Evolutionary conservation across 768 basidiomycete species (phyloP), one percentile per base, ranked within the genome.

Genomic region (Gymnopilus dilepis): DNA sequence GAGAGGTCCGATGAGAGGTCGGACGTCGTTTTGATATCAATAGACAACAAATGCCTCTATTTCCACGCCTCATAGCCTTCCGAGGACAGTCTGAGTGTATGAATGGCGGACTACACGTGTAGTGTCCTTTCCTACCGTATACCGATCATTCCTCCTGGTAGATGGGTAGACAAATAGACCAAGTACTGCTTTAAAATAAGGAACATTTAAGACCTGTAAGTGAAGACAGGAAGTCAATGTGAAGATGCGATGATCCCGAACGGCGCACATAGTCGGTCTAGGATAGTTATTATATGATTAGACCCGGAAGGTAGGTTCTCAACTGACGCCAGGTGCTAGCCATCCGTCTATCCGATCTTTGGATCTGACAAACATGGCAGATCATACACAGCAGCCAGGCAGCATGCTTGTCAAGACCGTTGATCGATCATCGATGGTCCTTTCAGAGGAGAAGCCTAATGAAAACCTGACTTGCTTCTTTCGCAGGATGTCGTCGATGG

Each of bases 71-170:
- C 12, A 19, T n/a, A 42, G 34, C 6, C 26, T 17, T 15, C 40
- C 19, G 30, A 28, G 54, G 34, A 21, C 11, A 30, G 43, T 17
- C 52, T 26, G 42, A 60, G 53, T 17, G n/a, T 38, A 31, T 54
- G 37, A 41, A 34, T 40, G 30, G 31, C 45, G 52, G 41, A 26
- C 48, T 55, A 60, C 59, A 60, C 59, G 59, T 60, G 57, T 52
- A 33, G 41, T 34, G 17, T 38, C 42, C 19, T 47, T 31, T 38
- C 26, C 26, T 53, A 43, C 31, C 47, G 28, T 28, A 50, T 28
- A 3, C n/a, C n/a, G n/a, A n/a, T n/a, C n/a, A n/a, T n/a, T n/a
- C n/a, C n/a, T n/a, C n/a, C n/a, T n/a, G n/a, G n/a, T n/a, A n/a
- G n/a, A n/a, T n/a, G n/a, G n/a, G n/a, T n/a, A n/a, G n/a, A n/a